phyloP scores from a whole-genome alignment of 1,139 yeast genomes.

The Geotrichum cucujoidarum region DNA sequence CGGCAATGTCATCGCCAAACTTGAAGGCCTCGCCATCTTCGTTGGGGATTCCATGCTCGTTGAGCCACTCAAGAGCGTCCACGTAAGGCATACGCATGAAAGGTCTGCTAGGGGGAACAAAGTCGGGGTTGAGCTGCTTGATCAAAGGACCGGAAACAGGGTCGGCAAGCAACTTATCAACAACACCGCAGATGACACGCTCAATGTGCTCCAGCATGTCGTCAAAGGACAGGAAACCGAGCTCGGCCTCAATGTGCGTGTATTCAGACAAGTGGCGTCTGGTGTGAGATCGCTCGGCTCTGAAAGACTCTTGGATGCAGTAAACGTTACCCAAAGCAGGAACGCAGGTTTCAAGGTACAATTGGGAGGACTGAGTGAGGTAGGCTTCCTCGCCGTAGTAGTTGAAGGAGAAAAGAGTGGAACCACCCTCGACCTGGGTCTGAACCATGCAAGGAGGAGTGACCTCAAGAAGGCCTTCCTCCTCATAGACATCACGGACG shows the following conservation, averaged over 20 bases:
- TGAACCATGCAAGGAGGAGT: slow-evolving; percentile 99
- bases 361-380: slow-evolving; percentile 94
- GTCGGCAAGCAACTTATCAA: slow-evolving; percentile 76
- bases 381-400: slow-evolving; percentile 97
- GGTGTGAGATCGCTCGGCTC: slow-evolving; percentile 98
- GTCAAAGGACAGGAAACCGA: slow-evolving; percentile 80
- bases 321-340: slow-evolving; percentile 96
- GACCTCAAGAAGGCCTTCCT: slow-evolving; percentile 79
- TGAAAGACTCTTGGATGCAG: slow-evolving; percentile 97
- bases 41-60: slow-evolving; percentile 88
- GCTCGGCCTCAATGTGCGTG: slow-evolving; percentile 94
- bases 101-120: slow-evolving; percentile 75
- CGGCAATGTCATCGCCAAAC: slow-evolving; percentile 98
- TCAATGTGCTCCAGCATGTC: slow-evolving; percentile 85
- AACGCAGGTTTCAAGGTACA: slow-evolving; percentile 92
- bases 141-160: slow-evolving; percentile 88
- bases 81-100: slow-evolving; percentile 88
- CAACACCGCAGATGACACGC: slow-evolving; percentile 60
- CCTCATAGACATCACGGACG: slow-evolving; percentile 69
- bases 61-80: slow-evolving; percentile 92
- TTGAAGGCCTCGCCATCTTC: slow-evolving; percentile 90
- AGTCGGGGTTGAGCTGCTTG: slow-evolving; percentile 87
- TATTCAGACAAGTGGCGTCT: slow-evolving; percentile 97
- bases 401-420: slow-evolving; percentile 86
- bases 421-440: slow-evolving; percentile 99